These are phyloP conservation scores for Sporothrix dimorphospora DNA, from an alignment of 2,329 filamentous ascomycete species.

Conservation along the genomic window DNA sequence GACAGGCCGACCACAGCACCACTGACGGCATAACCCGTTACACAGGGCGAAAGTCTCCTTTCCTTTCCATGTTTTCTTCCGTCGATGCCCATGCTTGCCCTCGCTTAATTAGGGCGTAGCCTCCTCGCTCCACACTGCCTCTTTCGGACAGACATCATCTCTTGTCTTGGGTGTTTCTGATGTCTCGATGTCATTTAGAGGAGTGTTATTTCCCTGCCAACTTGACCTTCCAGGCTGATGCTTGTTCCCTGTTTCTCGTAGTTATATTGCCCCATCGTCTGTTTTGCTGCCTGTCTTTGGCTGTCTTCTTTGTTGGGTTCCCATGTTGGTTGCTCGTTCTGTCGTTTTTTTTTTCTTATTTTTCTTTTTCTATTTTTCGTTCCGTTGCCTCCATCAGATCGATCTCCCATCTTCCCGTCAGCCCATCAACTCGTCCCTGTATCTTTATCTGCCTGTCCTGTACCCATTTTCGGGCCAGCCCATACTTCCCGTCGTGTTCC, in stretches of 20 bases:
- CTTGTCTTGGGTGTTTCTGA: background rate
- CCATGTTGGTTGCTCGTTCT: background rate
- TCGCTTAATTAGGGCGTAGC: conserved; percentile 22
- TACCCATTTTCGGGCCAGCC: background rate
- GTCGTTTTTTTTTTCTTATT: background rate
- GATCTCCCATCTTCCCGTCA: background rate
- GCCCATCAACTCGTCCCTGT: background rate
- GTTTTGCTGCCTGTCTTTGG: background rate
- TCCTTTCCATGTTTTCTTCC: background rate
- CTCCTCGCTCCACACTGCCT: conserved; percentile 27
- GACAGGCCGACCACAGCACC: background rate
- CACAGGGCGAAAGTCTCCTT: background rate
- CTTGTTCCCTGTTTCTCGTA: background rate
- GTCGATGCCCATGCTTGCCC: background rate
- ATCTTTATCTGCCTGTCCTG: background rate
- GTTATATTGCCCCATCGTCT: conserved; percentile 10
- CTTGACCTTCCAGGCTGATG: background rate
- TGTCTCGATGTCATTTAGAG: conserved; percentile 3
- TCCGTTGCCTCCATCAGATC: background rate
- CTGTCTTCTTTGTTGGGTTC: background rate
- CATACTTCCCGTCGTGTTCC: background rate
- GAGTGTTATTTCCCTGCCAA: background rate
- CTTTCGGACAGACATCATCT: conserved; percentile 21
- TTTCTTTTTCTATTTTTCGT: background rate
- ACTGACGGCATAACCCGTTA: conserved; percentile 1